Percentiles rank a stretch among this genome's conserved stretches.
phyloP scores from a whole-genome alignment of 345 rosid species.

The Syzygium aromaticum region DNA sequence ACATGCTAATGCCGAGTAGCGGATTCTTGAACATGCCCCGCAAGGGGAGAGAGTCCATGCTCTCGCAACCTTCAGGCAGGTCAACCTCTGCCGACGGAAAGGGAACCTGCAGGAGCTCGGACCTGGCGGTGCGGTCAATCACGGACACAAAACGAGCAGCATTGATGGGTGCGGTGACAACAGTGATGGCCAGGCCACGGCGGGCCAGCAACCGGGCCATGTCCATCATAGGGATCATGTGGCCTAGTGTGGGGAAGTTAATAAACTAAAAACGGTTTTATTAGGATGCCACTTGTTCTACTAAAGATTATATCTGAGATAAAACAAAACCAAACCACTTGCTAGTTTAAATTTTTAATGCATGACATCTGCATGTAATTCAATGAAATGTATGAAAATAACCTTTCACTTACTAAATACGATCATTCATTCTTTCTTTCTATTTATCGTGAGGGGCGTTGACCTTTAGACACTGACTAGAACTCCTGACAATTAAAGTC shows the following conservation, averaged over 20 bases:
- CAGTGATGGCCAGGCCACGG: slow-evolving; percentile 18
- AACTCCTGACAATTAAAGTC: background rate
- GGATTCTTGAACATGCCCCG: slow-evolving; percentile 1
- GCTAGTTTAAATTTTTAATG: background rate
- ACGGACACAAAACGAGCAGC: slow-evolving; percentile 3
- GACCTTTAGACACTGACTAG: background rate
- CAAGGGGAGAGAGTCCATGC: slow-evolving; percentile 21
- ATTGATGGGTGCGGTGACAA: slow-evolving; percentile 30
- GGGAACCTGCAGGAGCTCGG: slow-evolving; percentile 6
- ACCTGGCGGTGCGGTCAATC: slow-evolving; percentile 1
- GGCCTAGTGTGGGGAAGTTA: slow-evolving; percentile 9
- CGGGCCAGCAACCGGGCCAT: slow-evolving; percentile 32
- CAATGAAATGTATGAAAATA: background rate
- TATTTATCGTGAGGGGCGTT: background rate
- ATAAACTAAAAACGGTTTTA: background rate
- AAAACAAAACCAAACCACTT: background rate
- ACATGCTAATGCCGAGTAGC: slow-evolving; percentile 5
- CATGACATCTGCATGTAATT: background rate
- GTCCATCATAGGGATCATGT: slow-evolving; percentile 39
- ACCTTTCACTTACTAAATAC: background rate
- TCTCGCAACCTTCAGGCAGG: slow-evolving; percentile 26
- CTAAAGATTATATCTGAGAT: background rate
- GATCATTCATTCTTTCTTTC: background rate
- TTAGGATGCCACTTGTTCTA: background rate
- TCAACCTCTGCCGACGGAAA: slow-evolving; percentile 19